These are phyloP conservation scores for Clavispora carvajalis DNA, from an alignment of 805 yeast species.

Conservation along the genomic window DNA sequence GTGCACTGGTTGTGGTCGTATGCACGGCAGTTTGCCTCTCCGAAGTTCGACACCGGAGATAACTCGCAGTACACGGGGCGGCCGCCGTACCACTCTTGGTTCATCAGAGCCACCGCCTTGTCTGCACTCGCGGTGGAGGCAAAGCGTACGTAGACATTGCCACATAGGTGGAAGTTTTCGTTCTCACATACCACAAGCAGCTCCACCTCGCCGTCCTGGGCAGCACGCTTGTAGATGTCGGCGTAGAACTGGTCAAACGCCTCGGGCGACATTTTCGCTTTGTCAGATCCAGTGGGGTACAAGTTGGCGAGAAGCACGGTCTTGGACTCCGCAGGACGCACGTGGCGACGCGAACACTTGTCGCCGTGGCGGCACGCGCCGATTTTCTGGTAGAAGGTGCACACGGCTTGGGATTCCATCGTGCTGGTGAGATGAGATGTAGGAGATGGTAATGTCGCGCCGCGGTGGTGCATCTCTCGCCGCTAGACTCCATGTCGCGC, in stretches of 20 bases:
- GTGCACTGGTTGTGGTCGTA: constrained; percentile 59
- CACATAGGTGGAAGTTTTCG: constrained; percentile 73
- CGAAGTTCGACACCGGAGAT: constrained; percentile 65
- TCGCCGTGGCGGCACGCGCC: constrained; percentile 96
- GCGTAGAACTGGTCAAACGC: constrained; percentile 59
- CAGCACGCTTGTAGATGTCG: constrained; percentile 66
- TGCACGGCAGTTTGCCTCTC: constrained; percentile 72
- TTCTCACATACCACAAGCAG: constrained; percentile 77
- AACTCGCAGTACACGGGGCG: constrained; percentile 77
- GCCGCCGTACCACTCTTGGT: constrained; percentile 76
- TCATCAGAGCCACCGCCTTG: constrained; percentile 55
- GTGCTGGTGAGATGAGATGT: not conserved
- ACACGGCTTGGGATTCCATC: constrained; percentile 18
- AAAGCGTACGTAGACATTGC: constrained; percentile 77
- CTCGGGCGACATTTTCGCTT: constrained; percentile 26
- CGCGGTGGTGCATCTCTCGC: no score
- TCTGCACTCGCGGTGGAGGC: constrained; percentile 51
- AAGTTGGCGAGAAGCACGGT: constrained; percentile 63
- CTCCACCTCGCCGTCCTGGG: constrained; percentile 45
- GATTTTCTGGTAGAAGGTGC: constrained; percentile 68
- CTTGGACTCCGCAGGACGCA: constrained; percentile 57
- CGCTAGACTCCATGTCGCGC: no score
- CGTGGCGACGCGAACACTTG: constrained; percentile 72
- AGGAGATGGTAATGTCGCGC: not conserved
- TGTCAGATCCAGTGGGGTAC: constrained; percentile 47